Evolutionary conservation across 2,329 filamentous ascomycete species (phyloP), one percentile per base, ranked within the genome.

Genomic region (Leptographium flavum): DNA sequence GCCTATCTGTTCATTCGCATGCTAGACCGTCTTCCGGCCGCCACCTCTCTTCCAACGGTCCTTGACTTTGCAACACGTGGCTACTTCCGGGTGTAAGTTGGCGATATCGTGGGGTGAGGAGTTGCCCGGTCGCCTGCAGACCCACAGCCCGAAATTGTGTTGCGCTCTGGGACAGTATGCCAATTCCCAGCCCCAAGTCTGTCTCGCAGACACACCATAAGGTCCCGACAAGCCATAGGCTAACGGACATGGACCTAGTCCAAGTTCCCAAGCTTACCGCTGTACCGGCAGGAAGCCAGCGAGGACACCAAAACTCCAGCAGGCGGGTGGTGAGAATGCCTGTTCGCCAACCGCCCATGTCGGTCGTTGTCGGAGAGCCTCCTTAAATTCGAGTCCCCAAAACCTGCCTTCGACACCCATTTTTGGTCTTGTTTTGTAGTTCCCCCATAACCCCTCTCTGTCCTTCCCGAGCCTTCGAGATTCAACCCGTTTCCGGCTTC

Each of bases 101-200:
- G 59, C 56, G 58, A 57, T 58, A 55, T 59, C 59, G 57, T 60
- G 58, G 58, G 55, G 57, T 57, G 56, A 53, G 53, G 54, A 53
- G 15, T 39, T 46, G 45, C 48, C 47, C 36, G 47, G 45, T 46
- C 49, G 55, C 51, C 57, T 57, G 60, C 57, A 58, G 23, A 53
- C 53, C 60, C 60, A 60, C 50, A 45, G 48, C 40, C 42, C 52
- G 53, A 52, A 51, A 52, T 53, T 55, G 52, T 54, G 39, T 32
- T 41, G 39, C 25, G 30, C 43, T 35, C 45, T 28, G 28, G 45
- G 46, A 39, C 46, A 35, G 46, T 39, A 42, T 42, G 32, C 30
- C 42, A 40, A 37, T 15, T 43, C 33, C 45, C 19, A 39, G n/a
- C 40, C 43, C 43, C 44, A 48, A 46, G 38, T 39, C 21, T 43